Conservation (phyloP, 768 basidiomycete species). For the Pleurotus tuoliensis region DNA sequence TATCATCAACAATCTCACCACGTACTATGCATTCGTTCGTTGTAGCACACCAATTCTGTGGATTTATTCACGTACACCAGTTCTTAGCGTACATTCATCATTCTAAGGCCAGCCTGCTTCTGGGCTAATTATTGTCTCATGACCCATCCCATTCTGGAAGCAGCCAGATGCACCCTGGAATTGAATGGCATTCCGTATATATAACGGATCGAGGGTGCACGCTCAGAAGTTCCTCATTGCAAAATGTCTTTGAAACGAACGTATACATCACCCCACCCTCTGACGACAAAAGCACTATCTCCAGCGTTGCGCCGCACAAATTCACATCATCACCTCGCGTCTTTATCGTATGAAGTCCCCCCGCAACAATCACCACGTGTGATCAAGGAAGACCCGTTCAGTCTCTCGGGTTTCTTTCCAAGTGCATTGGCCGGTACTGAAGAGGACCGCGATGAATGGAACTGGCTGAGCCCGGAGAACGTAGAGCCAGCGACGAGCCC, state of each 20-base stretch:
- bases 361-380: conserved; percentile 12
- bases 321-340: conserved; percentile 5
- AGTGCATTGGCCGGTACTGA: conserved; percentile 16
- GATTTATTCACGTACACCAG: background rate
- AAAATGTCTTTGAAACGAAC: conserved; percentile 13
- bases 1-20: background rate
- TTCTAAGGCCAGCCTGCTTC: conserved; percentile 6
- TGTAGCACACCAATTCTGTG: too few relatives aligned
- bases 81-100: background rate
- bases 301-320: conserved; percentile 1
- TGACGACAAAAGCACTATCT: conserved; percentile 4
- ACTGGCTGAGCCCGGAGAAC: conserved; percentile 33
- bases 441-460: conserved; percentile 31
- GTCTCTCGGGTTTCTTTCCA: conserved; percentile 46
- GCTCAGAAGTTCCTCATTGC: background rate
- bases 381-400: conserved; percentile 43
- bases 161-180: background rate
- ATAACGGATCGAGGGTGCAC: background rate
- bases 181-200: background rate
- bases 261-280: conserved; percentile 6
- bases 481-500: conserved; percentile 10
- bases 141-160: background rate
- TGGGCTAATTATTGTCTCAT: conserved; percentile 1
- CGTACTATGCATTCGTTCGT: background rate
- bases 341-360: background rate